Base-by-base conservation (phyloP, 106 monocot genomes). In the Xerophyta viscosa region DNA sequence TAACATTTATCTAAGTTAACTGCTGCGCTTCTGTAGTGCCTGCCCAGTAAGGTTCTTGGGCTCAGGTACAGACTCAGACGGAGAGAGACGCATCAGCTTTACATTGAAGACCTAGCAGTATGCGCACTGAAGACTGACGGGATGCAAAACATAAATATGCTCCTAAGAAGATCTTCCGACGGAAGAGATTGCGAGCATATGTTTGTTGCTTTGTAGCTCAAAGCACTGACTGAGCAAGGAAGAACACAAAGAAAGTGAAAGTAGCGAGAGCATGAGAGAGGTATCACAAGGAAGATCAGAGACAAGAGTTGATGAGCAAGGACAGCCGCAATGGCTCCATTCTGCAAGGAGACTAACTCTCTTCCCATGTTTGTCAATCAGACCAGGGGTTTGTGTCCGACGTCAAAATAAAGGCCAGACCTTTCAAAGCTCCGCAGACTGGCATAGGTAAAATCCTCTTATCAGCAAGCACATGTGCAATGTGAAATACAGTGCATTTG, bases 371-470 rank as follows among this genome's bases (percentile, higher is more conserved):
- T 54, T 98, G 86, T 13, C 66, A 75, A 69, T 76, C 46, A 29
- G 31, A 71, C 98, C 98, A 98, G 25, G 90, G 90, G 57, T 29
- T 57, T 58, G 74, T 70, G 75, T 98, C 77, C 33, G 98, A 98
- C 53, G 90, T 90, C 61, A 90, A 98, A 77, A 90, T 90, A 53
- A 98, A 30, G 22, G 90, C 82, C 17, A 98, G 71, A 8, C 79
- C 69, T 60, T n/a, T n/a, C 79, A 82, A 69, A 98, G 98, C 61
- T 82, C 86, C 37, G 83, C 85, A 74, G 86, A 86, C 98, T 98
- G n/a, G 79, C 65, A 76, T 67, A 60, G n/a, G 66, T 36, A 17
- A 33, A 65, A 33, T 5, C 33, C 33, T n/a, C 7, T 33, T 11
- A 33, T 33, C 7, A 33, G 11, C 33, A 33, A 33, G 33, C 33